Percentiles rank a stretch among this genome's conserved stretches.
phyloP scores from a whole-genome alignment of 192 early-diverging fungal species.

The Coemansia aciculifera region DNA sequence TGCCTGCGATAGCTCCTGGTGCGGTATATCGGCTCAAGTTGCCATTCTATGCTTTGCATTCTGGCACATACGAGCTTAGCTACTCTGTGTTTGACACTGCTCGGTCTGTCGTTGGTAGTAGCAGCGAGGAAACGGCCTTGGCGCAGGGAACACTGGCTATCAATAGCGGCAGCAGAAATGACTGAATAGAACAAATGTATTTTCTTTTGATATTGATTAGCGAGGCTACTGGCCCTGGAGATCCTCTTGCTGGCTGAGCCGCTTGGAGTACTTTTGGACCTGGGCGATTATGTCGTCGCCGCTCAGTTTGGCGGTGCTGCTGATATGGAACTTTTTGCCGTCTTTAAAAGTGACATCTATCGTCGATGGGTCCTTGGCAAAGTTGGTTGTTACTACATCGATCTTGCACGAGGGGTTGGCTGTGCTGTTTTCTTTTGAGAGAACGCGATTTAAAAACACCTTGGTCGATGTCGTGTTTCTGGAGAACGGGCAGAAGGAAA shows the following conservation, averaged over 20 bases:
- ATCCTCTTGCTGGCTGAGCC: constrained; percentile 52
- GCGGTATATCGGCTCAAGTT: constrained; percentile 1
- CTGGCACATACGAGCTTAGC: constrained; percentile 30
- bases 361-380: constrained; percentile 31
- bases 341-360: constrained; percentile 53
- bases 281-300: constrained; percentile 42
- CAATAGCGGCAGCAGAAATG: constrained; percentile 12
- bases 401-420: constrained; percentile 55
- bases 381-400: constrained; percentile 28
- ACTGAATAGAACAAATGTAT: neutral
- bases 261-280: constrained; percentile 44
- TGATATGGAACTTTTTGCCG: constrained; percentile 40
- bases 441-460: constrained; percentile 49
- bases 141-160: constrained; percentile 26
- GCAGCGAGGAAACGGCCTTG: neutral
- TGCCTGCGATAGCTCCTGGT: constrained; percentile 26
- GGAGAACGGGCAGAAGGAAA: constrained; percentile 48
- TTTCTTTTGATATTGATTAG: neutral
- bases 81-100: constrained; percentile 15
- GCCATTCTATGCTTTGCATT: constrained; percentile 25
- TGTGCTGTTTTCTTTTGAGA: constrained; percentile 38
- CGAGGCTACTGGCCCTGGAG: constrained; percentile 36
- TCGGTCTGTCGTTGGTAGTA: neutral
- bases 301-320: constrained; percentile 23
- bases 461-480: constrained; percentile 39